Percentiles rank a stretch among this genome's conserved stretches.
Conservation (phyloP, 2,329 filamentous ascomycete genomes). For the Colletotrichum sublineola region DNA sequence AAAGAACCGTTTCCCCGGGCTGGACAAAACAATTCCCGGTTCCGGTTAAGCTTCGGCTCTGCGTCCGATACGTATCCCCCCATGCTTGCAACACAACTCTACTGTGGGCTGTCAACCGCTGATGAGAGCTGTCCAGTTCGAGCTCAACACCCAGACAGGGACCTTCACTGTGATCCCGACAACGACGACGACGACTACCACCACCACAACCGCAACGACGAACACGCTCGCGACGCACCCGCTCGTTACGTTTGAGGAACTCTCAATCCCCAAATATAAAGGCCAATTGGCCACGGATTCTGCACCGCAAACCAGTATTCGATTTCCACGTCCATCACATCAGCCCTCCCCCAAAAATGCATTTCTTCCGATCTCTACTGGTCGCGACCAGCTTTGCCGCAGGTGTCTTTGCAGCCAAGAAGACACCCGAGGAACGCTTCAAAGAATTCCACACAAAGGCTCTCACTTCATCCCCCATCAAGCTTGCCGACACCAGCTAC, state of each 20-base stretch:
- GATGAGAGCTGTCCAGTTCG: conserved; percentile 41
- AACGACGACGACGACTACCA: conserved; percentile 12
- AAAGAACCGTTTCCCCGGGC: background rate
- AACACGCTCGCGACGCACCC: conserved; percentile 16
- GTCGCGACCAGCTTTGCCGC: conserved; percentile 73
- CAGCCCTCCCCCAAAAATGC: conserved; percentile 68
- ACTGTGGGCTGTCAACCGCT: conserved; percentile 26
- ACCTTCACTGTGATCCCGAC: conserved; percentile 6
- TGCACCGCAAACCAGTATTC: conserved; percentile 44
- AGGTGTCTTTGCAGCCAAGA: conserved; percentile 73
- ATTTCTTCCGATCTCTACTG: conserved; percentile 73
- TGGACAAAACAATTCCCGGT: conserved; percentile 6
- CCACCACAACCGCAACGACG: background rate
- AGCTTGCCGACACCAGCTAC: conserved; percentile 83
- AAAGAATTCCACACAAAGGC: conserved; percentile 77
- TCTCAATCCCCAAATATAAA: conserved; percentile 38
- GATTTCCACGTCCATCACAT: conserved; percentile 6
- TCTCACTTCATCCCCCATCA: conserved; percentile 75
- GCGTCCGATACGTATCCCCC: background rate
- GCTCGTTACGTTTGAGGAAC: conserved; percentile 6
- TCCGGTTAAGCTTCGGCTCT: conserved; percentile 3
- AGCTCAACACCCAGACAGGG: conserved; percentile 11
- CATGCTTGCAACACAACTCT: background rate
- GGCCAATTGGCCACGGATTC: conserved; percentile 33
- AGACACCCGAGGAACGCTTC: conserved; percentile 75